Evolutionary conservation across 768 basidiomycete genomes (phyloP), one percentile per base, ranked within the genome.

Genomic region (Lanmaoa pseudosensibilis): DNA sequence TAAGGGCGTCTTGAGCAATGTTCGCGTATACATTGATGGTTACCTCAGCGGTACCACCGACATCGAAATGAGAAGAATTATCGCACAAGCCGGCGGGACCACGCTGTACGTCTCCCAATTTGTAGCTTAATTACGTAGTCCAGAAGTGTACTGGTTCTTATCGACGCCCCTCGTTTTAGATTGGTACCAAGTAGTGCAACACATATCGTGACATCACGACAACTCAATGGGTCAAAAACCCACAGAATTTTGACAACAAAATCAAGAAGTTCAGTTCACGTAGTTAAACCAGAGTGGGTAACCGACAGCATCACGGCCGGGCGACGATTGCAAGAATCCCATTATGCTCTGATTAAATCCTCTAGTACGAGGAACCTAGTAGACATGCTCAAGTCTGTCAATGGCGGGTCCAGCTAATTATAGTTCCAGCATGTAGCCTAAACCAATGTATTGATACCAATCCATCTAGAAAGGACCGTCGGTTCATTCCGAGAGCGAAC

Each of bases 261-360:
- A 62, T 75, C 74, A 33, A 75, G 75, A 59, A 78, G 69, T 54
- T 77, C 77, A 36, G 74, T 77, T 21, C 78, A 87, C 53, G 80
- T 93, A 52, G 88, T 93, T 33, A 83, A 78, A 54, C 89, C 89
- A 10, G 85, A 87, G 67, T 92, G 88, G 89, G 78, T 90, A 8
- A 73, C 75, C 12, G 89, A 91, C 59, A 88, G 88, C 61, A 77
- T 91, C 59, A 68, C 69, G 18, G 75, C 76, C 16, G 87, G 86
- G 23, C 86, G 79, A 66, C 75, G 83, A 61, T 73, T 82, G 56
- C 73, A 79, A 36, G 92, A 94, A 70, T 74, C 80, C 54, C 69
- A 72, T 19, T 94, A 90, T 62, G 56, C 76, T 8, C 76, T 84
- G 19, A 66, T 82, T 52, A 77, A 73, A 60, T 64, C 76, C 57